A percentile compares a stretch with the other conserved stretches of the same genome.
These are phyloP conservation scores for Hyphopichia pseudoburtonii DNA, from an alignment of 1,139 yeast genomes.

Conservation along the genomic window DNA sequence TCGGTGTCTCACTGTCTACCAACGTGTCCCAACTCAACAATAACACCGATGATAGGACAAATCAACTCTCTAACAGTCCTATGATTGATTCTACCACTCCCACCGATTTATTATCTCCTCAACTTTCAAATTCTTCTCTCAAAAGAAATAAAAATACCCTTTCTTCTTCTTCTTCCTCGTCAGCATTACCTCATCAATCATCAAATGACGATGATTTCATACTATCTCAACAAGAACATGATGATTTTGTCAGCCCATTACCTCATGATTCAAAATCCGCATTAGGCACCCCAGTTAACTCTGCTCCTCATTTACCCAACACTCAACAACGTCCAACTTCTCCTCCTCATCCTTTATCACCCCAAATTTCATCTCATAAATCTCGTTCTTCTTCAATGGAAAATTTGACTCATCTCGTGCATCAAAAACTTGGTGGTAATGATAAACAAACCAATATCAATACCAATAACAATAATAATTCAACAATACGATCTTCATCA, in stretches of 20 bases:
- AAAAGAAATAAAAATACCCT: no score
- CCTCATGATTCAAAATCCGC: conserved; percentile 10
- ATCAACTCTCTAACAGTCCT: no score
- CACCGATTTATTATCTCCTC: no score
- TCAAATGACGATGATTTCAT: conserved; percentile 14
- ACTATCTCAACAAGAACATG: conserved; percentile 15
- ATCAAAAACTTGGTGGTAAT: not conserved
- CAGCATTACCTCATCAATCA: not conserved
- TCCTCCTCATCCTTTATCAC: not conserved
- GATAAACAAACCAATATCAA: not conserved
- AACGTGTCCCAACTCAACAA: conserved; percentile 17
- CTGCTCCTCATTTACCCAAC: not conserved
- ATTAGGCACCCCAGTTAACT: not conserved
- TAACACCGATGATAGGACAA: not conserved
- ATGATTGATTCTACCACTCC: no score
- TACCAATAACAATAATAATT: not conserved
- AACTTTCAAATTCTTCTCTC: no score
- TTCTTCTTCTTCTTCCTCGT: not conserved
- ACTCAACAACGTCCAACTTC: not conserved
- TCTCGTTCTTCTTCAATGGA: conserved; percentile 1
- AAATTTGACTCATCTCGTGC: not conserved
- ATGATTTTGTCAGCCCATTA: conserved; percentile 20
- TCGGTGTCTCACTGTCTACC: conserved; percentile 32
- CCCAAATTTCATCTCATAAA: not conserved
- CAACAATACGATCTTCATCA: conserved; percentile 3